These are phyloP conservation scores for Skeletonema menzelii DNA, from an alignment of 108 stramenopile genomes.

Conservation along the genomic window DNA sequence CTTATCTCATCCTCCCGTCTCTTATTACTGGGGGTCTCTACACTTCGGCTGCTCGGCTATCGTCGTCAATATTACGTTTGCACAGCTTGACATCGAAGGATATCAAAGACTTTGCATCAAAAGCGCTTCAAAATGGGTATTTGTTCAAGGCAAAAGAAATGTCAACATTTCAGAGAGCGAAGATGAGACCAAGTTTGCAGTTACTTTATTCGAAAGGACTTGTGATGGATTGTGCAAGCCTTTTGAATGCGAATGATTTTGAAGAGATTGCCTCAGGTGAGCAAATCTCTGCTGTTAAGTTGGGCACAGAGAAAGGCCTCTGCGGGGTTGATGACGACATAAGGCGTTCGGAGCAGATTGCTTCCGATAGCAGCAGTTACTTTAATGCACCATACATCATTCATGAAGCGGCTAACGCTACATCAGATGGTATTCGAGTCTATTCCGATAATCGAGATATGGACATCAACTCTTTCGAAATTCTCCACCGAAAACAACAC, in stretches of 20 bases:
- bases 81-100: constrained; percentile 65
- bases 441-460: constrained; percentile 73
- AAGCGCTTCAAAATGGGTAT: constrained; percentile 63
- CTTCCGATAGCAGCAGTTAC: constrained; percentile 54
- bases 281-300: constrained; percentile 11
- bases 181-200: constrained; percentile 63
- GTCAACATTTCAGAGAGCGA: constrained; percentile 63
- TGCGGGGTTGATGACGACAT: constrained; percentile 67
- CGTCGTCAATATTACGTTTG: constrained; percentile 55
- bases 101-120: constrained; percentile 56
- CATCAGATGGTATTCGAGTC: constrained; percentile 4
- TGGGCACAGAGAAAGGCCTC: constrained; percentile 64
- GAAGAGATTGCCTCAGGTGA: constrained; percentile 12
- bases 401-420: constrained; percentile 11
- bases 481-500: constrained; percentile 29
- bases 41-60: constrained; percentile 59
- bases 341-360: constrained; percentile 57
- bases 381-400: constrained; percentile 61
- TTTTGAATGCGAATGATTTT: constrained; percentile 48
- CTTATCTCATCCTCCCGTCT: constrained; percentile 62
- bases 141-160: constrained; percentile 76
- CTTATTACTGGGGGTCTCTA: constrained; percentile 71
- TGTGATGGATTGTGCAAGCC: constrained; percentile 69
- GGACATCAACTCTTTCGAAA: constrained; percentile 53
- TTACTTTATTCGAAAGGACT: constrained; percentile 64